A percentile compares a stretch with the other conserved stretches of the same genome.
Evolutionary conservation across 75 land plant genomes (phyloP).

Genomic region (Chamaecyparis obtusa): DNA sequence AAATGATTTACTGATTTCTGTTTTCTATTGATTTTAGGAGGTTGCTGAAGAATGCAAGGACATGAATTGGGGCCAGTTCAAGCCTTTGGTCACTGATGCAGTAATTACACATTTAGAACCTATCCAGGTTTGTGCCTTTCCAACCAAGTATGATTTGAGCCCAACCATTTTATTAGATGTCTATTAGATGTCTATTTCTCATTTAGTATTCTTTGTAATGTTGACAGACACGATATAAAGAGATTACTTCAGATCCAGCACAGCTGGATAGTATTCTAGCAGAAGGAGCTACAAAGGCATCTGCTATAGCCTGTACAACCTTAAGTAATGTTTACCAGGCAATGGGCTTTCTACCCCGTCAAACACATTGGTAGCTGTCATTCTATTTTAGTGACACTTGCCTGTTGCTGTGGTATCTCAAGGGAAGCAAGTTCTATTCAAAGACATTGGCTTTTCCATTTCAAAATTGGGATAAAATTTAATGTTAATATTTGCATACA

Average conservation of each 20-base stretch:
- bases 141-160: background rate
- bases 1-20: background rate
- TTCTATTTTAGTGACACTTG: background rate
- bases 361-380: background rate
- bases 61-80: conserved; percentile 96
- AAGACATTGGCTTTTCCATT: background rate
- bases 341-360: conserved; percentile 78
- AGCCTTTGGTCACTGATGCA: conserved; percentile 74
- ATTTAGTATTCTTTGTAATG: background rate
- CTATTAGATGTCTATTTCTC: background rate
- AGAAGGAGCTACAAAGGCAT: conserved; percentile 78
- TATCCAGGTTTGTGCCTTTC: conserved; percentile 72
- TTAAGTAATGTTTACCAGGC: conserved; percentile 82
- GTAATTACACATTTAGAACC: conserved; percentile 81
- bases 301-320: conserved; percentile 70
- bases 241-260: conserved; percentile 71
- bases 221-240: conserved; percentile 68
- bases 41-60: conserved; percentile 77
- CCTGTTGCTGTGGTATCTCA: background rate
- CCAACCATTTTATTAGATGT: background rate
- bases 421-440: background rate
- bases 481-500: background rate
- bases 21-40: conserved; percentile 52
- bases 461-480: background rate
- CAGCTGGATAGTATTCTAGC: conserved; percentile 72